phyloP scores from a whole-genome alignment of 2,329 filamentous ascomycete species.

The Alternaria dauci region DNA sequence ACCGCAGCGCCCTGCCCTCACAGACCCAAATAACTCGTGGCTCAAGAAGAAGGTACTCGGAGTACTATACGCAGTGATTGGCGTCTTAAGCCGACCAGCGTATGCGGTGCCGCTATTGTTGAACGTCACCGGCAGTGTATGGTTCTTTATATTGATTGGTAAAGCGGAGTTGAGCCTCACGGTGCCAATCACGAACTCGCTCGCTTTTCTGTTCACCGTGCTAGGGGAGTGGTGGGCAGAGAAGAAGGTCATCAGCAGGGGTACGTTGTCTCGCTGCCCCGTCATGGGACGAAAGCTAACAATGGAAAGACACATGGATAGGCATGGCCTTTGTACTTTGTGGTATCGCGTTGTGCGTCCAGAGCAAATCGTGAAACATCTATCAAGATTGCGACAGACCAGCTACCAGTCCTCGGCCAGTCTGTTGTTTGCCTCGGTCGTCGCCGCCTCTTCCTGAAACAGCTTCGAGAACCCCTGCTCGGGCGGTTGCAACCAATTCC shows the following conservation, averaged over 20 bases:
- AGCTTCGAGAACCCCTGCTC: slow-evolving; percentile 79
- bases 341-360: slow-evolving; percentile 85
- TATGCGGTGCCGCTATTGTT: slow-evolving; percentile 86
- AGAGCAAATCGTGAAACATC: slow-evolving; percentile 55
- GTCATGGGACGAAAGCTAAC: slow-evolving; percentile 11
- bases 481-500: slow-evolving; percentile 94
- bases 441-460: slow-evolving; percentile 43
- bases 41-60: slow-evolving; percentile 69
- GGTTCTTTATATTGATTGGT: slow-evolving; percentile 96
- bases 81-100: slow-evolving; percentile 79
- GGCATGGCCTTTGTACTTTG: slow-evolving; percentile 81
- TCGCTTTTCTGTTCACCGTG: slow-evolving; percentile 96
- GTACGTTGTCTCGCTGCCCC: slow-evolving; percentile 60
- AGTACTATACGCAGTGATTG: slow-evolving; percentile 76
- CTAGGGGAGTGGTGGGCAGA: slow-evolving; percentile 95
- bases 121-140: slow-evolving; percentile 91
- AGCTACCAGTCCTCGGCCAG: slow-evolving; percentile 28
- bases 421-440: slow-evolving; percentile 9
- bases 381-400: neutral
- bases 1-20: slow-evolving; percentile 44
- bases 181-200: slow-evolving; percentile 91
- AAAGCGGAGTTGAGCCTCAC: slow-evolving; percentile 91
- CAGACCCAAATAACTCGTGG: slow-evolving; percentile 61
- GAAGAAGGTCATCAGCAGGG: slow-evolving; percentile 83
- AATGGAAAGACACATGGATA: slow-evolving; percentile 74